These are phyloP conservation scores for Pseudonectria buxi DNA, from an alignment of 2,329 filamentous ascomycete species.

Conservation along the genomic window DNA sequence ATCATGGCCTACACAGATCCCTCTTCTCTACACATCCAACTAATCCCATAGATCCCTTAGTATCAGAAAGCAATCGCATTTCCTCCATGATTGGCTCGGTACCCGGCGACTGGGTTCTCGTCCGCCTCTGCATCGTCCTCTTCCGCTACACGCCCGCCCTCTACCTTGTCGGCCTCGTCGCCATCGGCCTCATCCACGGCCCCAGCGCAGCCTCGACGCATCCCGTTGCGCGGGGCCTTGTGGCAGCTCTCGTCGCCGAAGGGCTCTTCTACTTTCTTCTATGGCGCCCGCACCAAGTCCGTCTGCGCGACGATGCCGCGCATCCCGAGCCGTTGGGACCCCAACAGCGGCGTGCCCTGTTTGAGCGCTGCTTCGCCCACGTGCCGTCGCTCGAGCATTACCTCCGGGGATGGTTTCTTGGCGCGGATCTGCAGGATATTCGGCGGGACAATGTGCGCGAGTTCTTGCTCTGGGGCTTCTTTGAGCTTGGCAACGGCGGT, in stretches of 20 bases:
- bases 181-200: conserved; percentile 17
- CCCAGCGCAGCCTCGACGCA: conserved; percentile 5
- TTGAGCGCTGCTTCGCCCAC: conserved; percentile 48
- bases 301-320: conserved; percentile 31
- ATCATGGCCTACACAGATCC: no score
- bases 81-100: conserved; percentile 36
- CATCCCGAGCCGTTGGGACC: conserved; percentile 37
- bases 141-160: conserved; percentile 39
- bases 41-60: no score
- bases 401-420: conserved; percentile 60
- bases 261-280: conserved; percentile 34
- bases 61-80: no score
- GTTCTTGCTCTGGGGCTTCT: conserved; percentile 63
- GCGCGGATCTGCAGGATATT: conserved; percentile 49
- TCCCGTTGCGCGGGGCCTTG: conserved; percentile 12
- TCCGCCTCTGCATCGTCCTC: conserved; percentile 37
- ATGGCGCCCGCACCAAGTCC: conserved; percentile 35
- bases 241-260: conserved; percentile 33
- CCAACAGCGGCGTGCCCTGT: conserved; percentile 46
- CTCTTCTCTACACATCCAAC: no score
- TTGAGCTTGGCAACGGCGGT: conserved; percentile 38
- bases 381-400: conserved; percentile 51
- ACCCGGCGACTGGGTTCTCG: conserved; percentile 34
- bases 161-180: conserved; percentile 26
- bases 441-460: conserved; percentile 61